Percentiles rank a stretch among this genome's conserved stretches.
Evolutionary conservation across 75 land plant genomes (phyloP).

Genomic region (Sequoia sempervirens): DNA sequence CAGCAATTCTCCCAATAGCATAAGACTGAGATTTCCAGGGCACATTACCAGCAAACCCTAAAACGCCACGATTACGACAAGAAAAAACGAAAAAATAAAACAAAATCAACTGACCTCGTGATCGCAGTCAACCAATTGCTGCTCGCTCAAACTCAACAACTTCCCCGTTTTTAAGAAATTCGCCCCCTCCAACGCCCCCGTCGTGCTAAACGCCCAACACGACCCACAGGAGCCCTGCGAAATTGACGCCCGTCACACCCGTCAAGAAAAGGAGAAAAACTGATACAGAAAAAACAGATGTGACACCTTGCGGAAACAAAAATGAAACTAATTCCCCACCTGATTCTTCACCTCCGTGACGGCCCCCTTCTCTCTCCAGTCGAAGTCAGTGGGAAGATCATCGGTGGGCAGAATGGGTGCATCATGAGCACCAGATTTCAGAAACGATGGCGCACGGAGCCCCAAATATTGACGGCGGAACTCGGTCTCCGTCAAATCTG

Average conservation of each 20-base stretch:
- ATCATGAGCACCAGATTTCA: background rate
- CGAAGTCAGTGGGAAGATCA: conserved; percentile 36
- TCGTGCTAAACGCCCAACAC: conserved; percentile 94
- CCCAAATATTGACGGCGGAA: conserved; percentile 24
- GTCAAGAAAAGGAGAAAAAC: background rate
- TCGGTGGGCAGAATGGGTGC: conserved; percentile 18
- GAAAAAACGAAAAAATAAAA: background rate
- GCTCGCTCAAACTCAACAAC: conserved; percentile 82
- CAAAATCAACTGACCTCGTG: conserved; percentile 47
- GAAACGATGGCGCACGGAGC: conserved; percentile 10
- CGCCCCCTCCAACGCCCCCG: conserved; percentile 90
- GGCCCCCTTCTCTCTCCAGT: conserved; percentile 53
- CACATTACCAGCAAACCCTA: background rate
- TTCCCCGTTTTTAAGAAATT: conserved; percentile 71
- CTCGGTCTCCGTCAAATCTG: conserved; percentile 44
- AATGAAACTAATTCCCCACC: background rate
- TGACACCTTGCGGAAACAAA: no score
- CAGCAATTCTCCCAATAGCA: background rate
- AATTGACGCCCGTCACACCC: background rate
- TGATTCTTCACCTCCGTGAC: conserved; percentile 47
- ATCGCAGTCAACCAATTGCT: conserved; percentile 94
- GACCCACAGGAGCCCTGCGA: conserved; percentile 83
- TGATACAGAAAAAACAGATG: background rate
- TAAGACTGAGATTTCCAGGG: background rate
- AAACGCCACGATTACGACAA: background rate